Evolutionary conservation across 495 filamentous ascomycete genomes (phyloP), one percentile per base, ranked within the genome.

Genomic region (Apiosordaria backusii): DNA sequence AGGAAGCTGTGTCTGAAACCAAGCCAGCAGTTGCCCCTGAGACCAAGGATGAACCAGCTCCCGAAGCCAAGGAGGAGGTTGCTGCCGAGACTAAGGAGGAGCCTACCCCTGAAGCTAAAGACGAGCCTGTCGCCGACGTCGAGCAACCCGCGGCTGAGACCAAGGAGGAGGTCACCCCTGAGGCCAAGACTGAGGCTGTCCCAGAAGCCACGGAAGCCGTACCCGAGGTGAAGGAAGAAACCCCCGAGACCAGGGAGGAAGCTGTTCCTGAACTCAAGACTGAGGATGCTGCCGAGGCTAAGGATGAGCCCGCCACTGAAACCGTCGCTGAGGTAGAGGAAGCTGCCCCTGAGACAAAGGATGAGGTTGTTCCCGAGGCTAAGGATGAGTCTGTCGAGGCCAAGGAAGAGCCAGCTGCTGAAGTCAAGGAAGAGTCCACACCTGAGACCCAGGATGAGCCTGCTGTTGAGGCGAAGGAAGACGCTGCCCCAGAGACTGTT

Each of bases 1-100:
- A 61, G 22, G 26, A 40, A 13, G 1, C 22, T 60, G 45, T 63
- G n/a, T 35, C 59, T 3, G 63, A 63, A 35, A 52, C 59, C 4
- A 22, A 57, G n/a, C 40, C 50, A 27, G 60, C 57, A n/a, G 10
- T 62, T 7, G 55, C 18, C 27, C 10, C 27, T 9, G 24, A 62
- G 24, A 24, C 24, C 13, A 29, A 29, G 23, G 50, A 62, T 15
- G 50, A 50, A 25, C 29, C 62, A 19, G 4, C 29, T 24, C 45
- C 63, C 15, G 63, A 62, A 52, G 23, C 65, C 16, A 40, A 60
- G 18, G 60, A 60, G 50, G 62, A 66, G 5, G 16, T 62, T 2
- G 54, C 9, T 61, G 24, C 50, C 4, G 26, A 60, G 57, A n/a
- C 24, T 1, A 29, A 60, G 57, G 57, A 60, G 24, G 19, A 63